These are phyloP conservation scores for Aciculosporium take DNA, from an alignment of 2,329 filamentous ascomycete species.

Conservation along the genomic window DNA sequence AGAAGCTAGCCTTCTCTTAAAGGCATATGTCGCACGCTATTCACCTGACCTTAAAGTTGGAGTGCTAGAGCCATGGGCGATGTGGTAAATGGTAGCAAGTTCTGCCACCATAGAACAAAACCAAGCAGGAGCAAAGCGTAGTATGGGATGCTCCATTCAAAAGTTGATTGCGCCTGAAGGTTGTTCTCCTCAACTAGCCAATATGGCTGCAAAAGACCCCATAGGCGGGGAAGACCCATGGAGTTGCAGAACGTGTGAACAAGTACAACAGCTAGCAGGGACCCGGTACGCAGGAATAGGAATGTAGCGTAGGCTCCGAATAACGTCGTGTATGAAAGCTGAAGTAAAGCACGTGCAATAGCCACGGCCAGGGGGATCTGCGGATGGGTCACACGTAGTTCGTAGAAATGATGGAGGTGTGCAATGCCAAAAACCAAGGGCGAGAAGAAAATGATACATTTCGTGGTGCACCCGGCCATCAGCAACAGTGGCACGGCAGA, in stretches of 20 bases:
- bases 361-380: conserved; percentile 48
- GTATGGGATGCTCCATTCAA: conserved; percentile 60
- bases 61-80: conserved; percentile 19
- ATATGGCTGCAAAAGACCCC: conserved; percentile 55
- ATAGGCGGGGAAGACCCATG: conserved; percentile 76
- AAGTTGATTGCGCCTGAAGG: conserved; percentile 11
- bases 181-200: conserved; percentile 18
- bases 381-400: conserved; percentile 73
- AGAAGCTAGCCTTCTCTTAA: background rate
- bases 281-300: conserved; percentile 72
- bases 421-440: conserved; percentile 87
- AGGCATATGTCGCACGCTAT: background rate
- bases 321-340: conserved; percentile 79
- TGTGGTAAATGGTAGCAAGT: conserved; percentile 59
- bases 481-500: conserved; percentile 73
- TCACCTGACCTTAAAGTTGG: conserved; percentile 4
- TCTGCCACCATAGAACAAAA: conserved; percentile 53
- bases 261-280: conserved; percentile 57
- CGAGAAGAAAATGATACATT: conserved; percentile 60
- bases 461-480: conserved; percentile 44
- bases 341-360: conserved; percentile 60
- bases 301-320: conserved; percentile 94
- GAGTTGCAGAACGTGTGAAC: conserved; percentile 87
- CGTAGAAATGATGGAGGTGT: conserved; percentile 91
- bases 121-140: conserved; percentile 64